Conservation (phyloP, 2,329 filamentous ascomycete genomes). For the Ophiocordyceps camponoti-rufipedis region DNA sequence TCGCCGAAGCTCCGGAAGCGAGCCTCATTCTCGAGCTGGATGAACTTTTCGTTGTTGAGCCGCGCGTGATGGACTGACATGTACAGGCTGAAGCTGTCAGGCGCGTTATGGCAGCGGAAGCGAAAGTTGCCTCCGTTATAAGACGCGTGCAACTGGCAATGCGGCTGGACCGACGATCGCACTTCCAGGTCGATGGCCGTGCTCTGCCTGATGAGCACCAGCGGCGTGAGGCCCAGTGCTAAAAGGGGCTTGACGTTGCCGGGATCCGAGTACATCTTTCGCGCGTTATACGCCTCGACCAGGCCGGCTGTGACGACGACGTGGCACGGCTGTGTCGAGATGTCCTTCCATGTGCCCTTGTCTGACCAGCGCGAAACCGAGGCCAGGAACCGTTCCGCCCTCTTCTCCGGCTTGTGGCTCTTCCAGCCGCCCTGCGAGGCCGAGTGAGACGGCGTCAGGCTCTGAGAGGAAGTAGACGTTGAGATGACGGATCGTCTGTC, state of each 20-base stretch:
- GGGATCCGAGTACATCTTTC: constrained; percentile 9
- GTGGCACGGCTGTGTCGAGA: constrained; percentile 31
- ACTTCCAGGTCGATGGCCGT: constrained; percentile 90
- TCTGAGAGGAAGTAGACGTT: constrained; percentile 34
- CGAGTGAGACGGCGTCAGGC: constrained; percentile 62
- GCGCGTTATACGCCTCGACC: constrained; percentile 35
- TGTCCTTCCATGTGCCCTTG: constrained; percentile 41
- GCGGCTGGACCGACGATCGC: constrained; percentile 60
- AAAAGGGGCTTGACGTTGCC: constrained; percentile 29
- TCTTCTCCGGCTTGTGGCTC: constrained; percentile 26
- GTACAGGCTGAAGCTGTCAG: constrained; percentile 71
- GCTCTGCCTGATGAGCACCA: constrained; percentile 77
- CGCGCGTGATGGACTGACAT: constrained; percentile 73
- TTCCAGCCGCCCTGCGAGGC: constrained; percentile 52
- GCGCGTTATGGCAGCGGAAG: constrained; percentile 61
- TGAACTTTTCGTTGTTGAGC: constrained; percentile 85
- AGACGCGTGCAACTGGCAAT: constrained; percentile 46
- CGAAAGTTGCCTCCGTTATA: constrained; percentile 62
- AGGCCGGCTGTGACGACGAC: constrained; percentile 39
- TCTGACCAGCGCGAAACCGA: constrained; percentile 45
- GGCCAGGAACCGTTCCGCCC: constrained; percentile 28
- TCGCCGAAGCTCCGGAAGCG: constrained; percentile 55
- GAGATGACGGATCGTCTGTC: constrained; percentile 23
- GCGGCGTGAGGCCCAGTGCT: constrained; percentile 72
- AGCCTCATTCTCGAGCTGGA: constrained; percentile 44